A percentile compares a stretch with the other conserved stretches of the same genome.
Evolutionary conservation across 208 protist genomes (phyloP).

Genomic region (Leishmania lainsoni): DNA sequence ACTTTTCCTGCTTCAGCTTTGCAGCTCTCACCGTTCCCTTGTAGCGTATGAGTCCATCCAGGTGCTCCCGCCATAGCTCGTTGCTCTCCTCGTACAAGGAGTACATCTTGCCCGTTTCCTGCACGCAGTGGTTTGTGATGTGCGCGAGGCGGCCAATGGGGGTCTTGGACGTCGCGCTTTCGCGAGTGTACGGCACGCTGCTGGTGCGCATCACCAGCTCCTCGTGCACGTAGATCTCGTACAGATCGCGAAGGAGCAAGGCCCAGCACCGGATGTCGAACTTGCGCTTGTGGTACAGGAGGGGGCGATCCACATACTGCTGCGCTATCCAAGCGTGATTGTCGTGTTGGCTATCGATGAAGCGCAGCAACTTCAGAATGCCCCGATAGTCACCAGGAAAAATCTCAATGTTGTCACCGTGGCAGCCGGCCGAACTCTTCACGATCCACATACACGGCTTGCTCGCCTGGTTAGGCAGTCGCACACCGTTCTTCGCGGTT

Average conservation of each 20-base stretch:
- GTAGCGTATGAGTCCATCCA: slow-evolving; percentile 80
- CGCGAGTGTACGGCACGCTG: slow-evolving; percentile 61
- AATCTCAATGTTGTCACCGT: slow-evolving; percentile 81
- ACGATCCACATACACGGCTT: slow-evolving; percentile 64
- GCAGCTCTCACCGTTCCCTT: slow-evolving; percentile 38
- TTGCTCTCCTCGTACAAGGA: slow-evolving; percentile 77
- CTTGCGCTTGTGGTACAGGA: slow-evolving; percentile 85
- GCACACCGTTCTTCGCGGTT: slow-evolving; percentile 20
- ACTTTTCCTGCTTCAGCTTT: slow-evolving; percentile 27
- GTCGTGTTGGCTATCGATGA: slow-evolving; percentile 32
- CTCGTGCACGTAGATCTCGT: slow-evolving; percentile 73
- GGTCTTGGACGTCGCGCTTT: slow-evolving; percentile 49
- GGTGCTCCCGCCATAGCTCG: slow-evolving; percentile 79
- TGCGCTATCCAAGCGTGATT: slow-evolving; percentile 74
- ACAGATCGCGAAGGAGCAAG: slow-evolving; percentile 55
- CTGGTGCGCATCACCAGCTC: slow-evolving; percentile 86
- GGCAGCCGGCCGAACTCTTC: slow-evolving; percentile 79
- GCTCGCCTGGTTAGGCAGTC: neutral
- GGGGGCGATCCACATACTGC: slow-evolving; percentile 82
- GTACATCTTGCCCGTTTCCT: slow-evolving; percentile 56
- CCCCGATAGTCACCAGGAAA: slow-evolving; percentile 57
- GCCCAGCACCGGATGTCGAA: slow-evolving; percentile 92
- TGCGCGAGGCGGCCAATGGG: slow-evolving; percentile 48
- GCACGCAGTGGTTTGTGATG: slow-evolving; percentile 93
- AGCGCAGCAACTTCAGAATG: slow-evolving; percentile 47